Evolutionary conservation across 768 basidiomycete genomes (phyloP).

Genomic region (Punctularia strigosozonata): DNA sequence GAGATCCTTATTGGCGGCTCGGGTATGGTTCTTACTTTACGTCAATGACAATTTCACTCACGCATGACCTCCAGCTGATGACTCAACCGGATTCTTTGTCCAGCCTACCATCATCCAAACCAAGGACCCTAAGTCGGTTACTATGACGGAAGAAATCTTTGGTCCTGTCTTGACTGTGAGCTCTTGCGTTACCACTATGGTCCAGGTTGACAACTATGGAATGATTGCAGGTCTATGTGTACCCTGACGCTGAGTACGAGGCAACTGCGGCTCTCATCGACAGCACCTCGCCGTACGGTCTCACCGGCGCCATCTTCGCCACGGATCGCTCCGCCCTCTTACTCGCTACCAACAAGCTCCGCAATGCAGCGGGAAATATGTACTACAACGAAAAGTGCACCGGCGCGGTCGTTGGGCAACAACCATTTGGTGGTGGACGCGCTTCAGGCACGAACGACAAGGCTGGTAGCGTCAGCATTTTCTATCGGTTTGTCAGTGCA

Average conservation of each 20-base stretch:
- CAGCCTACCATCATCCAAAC: conserved; percentile 91
- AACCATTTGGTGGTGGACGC: conserved; percentile 93
- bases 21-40: conserved; percentile 28
- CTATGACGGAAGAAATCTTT: conserved; percentile 93
- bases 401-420: conserved; percentile 94
- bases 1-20: conserved; percentile 82
- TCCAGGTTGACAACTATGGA: background rate
- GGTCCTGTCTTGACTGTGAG: conserved; percentile 87
- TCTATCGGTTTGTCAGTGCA: conserved; percentile 75
- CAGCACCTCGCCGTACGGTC: conserved; percentile 73
- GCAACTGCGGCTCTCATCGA: conserved; percentile 82
- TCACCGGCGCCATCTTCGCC: conserved; percentile 94
- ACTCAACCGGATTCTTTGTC: conserved; percentile 87
- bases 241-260: conserved; percentile 78
- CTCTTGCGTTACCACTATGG: background rate
- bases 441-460: conserved; percentile 97
- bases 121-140: conserved; percentile 79
- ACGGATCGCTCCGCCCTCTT: conserved; percentile 71
- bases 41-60: background rate
- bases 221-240: conserved; percentile 61
- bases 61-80: conserved; percentile 42
- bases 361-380: conserved; percentile 90
- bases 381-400: conserved; percentile 99
- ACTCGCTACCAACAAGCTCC: conserved; percentile 67
- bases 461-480: conserved; percentile 73